phyloP scores from a whole-genome alignment of 1,284 basidiomycete species.

The Sanghuangporus weigelae region DNA sequence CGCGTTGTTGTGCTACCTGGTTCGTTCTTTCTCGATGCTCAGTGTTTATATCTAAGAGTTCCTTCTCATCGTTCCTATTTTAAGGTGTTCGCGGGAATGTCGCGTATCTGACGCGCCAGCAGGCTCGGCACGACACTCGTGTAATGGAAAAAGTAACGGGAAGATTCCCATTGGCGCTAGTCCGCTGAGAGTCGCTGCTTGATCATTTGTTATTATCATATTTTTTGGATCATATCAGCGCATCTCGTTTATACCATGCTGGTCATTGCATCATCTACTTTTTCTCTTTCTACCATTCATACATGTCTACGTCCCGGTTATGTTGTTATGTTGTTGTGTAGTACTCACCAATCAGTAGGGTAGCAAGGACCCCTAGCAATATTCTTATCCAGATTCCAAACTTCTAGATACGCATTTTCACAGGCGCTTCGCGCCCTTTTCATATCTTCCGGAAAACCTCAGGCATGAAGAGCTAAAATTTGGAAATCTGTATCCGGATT shows the following conservation, averaged over 20 bases:
- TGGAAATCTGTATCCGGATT: too few species aligned
- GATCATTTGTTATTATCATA: background rate
- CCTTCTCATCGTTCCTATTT: background rate
- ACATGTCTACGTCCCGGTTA: background rate
- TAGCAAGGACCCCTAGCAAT: too few species aligned
- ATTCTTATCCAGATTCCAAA: too few species aligned
- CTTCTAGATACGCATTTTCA: too few species aligned
- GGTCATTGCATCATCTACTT: background rate
- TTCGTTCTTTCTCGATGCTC: background rate
- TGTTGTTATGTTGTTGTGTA: background rate
- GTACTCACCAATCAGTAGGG: background rate
- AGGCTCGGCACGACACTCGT: conserved; percentile 7
- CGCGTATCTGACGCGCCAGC: conserved; percentile 9
- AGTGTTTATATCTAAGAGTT: background rate
- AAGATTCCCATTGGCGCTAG: background rate
- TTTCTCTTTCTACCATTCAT: background rate
- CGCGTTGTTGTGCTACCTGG: conserved; percentile 14
- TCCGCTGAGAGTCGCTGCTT: background rate
- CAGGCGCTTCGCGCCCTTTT: too few species aligned
- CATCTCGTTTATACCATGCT: background rate
- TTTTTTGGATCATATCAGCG: background rate
- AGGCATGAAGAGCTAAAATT: too few species aligned
- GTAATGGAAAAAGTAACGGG: background rate
- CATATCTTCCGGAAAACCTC: too few species aligned
- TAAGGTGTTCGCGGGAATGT: conserved; percentile 14